Evolutionary conservation across 1,284 basidiomycete genomes (phyloP).

Genomic region (Agaricales sp.): DNA sequence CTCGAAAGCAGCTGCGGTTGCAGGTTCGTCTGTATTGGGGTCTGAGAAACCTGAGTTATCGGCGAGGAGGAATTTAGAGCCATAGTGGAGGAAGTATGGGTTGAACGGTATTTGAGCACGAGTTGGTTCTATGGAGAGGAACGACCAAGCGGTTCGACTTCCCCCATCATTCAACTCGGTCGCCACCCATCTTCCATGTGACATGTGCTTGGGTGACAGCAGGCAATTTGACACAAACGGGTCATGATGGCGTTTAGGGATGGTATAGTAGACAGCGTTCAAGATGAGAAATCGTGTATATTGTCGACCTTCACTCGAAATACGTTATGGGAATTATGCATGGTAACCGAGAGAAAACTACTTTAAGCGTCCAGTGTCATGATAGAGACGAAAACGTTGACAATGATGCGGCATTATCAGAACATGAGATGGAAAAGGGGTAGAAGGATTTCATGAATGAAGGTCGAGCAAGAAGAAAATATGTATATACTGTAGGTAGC

Average conservation of each 20-base stretch:
- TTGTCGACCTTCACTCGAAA: too few relatives aligned
- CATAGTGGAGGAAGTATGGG: conserved; percentile 30
- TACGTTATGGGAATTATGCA: not conserved
- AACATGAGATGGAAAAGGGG: not conserved
- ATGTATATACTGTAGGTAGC: not conserved
- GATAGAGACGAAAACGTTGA: not conserved
- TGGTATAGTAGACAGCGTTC: too few relatives aligned
- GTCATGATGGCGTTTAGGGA: too few relatives aligned
- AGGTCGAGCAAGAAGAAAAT: not conserved
- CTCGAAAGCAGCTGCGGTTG: conserved; percentile 80
- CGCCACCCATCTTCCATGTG: too few relatives aligned
- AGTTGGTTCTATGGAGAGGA: not conserved
- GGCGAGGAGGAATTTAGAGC: conserved; percentile 56
- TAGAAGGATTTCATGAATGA: not conserved
- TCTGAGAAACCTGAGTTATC: conserved; percentile 80
- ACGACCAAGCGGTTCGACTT: too few relatives aligned
- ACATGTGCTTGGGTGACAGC: too few relatives aligned
- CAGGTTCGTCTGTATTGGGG: conserved; percentile 57
- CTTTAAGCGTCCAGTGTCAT: not conserved
- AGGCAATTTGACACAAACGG: too few relatives aligned
- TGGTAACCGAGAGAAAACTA: not conserved
- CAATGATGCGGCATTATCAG: not conserved
- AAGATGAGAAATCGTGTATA: too few relatives aligned
- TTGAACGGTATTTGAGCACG: not conserved
- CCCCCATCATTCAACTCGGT: too few relatives aligned